These are phyloP conservation scores for Trichoderma sp. DNA, from an alignment of 2,329 filamentous ascomycete genomes.

Conservation along the genomic window DNA sequence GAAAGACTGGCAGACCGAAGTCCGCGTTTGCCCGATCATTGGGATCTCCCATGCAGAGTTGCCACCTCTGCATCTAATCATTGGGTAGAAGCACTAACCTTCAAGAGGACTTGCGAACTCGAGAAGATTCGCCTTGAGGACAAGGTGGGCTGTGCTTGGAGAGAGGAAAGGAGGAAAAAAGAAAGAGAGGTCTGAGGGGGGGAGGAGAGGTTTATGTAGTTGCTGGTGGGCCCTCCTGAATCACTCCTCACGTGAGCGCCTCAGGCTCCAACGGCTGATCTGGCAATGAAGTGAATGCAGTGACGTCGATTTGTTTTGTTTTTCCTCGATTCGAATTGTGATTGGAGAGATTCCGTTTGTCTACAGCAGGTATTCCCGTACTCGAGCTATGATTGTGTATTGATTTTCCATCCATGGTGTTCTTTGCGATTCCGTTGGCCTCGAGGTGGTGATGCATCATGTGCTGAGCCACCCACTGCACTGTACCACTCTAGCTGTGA, in stretches of 20 bases:
- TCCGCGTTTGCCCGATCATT: neutral
- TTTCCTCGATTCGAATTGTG: neutral
- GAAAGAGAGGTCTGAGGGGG: neutral
- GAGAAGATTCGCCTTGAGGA: neutral
- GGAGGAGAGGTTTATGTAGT: constrained; percentile 20
- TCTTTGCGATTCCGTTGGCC: neutral
- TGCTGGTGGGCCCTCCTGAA: neutral
- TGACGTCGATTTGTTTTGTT: constrained; percentile 3
- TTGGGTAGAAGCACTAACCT: constrained; percentile 2
- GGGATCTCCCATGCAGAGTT: neutral
- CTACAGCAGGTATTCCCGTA: neutral
- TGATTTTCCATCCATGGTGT: neutral
- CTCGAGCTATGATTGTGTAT: neutral
- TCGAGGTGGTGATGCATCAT: neutral
- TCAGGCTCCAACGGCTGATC: constrained; percentile 6
- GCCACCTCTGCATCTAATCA: constrained; percentile 2
- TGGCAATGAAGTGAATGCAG: neutral
- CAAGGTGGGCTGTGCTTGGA: neutral
- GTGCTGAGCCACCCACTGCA: neutral
- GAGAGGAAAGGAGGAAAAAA: constrained; percentile 11
- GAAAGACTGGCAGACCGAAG: neutral
- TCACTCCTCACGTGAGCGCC: constrained; percentile 18
- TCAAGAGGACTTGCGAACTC: neutral
- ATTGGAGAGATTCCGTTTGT: constrained; percentile 2
- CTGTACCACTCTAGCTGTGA: neutral